phyloP scores from a whole-genome alignment of 2,329 filamentous ascomycete species.

The Aspergillus glaucus region DNA sequence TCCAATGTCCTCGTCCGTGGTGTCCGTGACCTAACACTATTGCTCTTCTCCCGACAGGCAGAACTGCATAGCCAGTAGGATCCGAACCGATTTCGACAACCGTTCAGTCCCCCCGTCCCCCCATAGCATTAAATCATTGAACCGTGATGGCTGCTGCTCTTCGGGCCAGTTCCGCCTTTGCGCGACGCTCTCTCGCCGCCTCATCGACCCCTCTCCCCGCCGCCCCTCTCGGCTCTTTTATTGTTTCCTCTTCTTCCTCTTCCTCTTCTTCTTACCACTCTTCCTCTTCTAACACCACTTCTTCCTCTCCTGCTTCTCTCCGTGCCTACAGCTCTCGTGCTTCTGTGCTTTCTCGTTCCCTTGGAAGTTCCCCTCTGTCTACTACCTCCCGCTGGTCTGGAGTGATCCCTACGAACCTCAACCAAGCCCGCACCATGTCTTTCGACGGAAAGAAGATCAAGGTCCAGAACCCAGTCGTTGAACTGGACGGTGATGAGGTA shows the following conservation, averaged over 20 bases:
- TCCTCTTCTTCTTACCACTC: slow-evolving; percentile 13
- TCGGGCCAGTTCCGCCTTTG: slow-evolving; percentile 36
- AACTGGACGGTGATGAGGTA: slow-evolving; percentile 77
- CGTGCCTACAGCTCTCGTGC: slow-evolving; percentile 21
- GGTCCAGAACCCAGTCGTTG: slow-evolving; percentile 98
- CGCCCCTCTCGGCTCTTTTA: slow-evolving; percentile 21
- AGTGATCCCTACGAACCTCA: slow-evolving; percentile 21
- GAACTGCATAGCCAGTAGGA: too few relatives aligned
- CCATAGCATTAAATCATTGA: slow-evolving; percentile 14
- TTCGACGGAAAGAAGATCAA: slow-evolving; percentile 74
- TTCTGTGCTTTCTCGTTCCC: slow-evolving; percentile 16
- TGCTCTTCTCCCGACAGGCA: too few relatives aligned
- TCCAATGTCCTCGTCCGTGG: too few relatives aligned
- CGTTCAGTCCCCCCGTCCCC: too few relatives aligned
- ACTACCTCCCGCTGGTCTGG: slow-evolving; percentile 25
- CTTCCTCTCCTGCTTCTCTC: slow-evolving; percentile 20
- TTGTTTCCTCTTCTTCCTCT: slow-evolving; percentile 15
- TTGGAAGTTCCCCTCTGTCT: slow-evolving; percentile 15
- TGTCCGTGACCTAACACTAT: too few relatives aligned
- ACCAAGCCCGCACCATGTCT: slow-evolving; percentile 43
- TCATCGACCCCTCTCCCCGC: slow-evolving; percentile 19
- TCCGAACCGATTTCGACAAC: too few relatives aligned
- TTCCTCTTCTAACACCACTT: slow-evolving; percentile 18
- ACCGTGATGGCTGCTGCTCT: slow-evolving; percentile 19
- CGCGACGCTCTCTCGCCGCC: slow-evolving; percentile 24